These are phyloP conservation scores for Aureobasidium namibiae DNA, from an alignment of 2,329 filamentous ascomycete genomes.

Conservation along the genomic window DNA sequence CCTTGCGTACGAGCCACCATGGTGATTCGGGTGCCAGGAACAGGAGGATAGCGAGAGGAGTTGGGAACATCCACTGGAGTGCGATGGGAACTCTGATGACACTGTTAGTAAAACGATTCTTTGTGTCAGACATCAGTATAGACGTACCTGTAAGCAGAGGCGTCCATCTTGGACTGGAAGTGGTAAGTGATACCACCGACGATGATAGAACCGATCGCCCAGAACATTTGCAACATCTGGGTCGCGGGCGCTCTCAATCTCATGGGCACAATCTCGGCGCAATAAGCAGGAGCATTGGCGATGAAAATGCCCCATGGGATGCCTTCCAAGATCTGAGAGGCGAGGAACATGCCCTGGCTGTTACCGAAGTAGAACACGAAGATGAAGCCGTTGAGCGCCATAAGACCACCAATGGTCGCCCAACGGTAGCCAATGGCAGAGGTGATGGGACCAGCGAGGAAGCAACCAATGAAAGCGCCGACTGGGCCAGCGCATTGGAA, in stretches of 20 bases:
- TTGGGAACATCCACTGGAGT: conserved; percentile 52
- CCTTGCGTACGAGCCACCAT: conserved; percentile 48
- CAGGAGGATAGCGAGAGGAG: conserved; percentile 45
- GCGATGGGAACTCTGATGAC: conserved; percentile 40
- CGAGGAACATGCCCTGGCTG: conserved; percentile 40
- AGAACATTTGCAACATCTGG: conserved; percentile 59
- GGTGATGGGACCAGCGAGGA: conserved; percentile 53
- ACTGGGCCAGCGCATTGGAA: conserved; percentile 48
- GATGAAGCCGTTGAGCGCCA: conserved; percentile 52
- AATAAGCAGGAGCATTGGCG: conserved; percentile 57
- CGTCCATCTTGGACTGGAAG: too few species aligned
- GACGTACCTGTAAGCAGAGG: too few species aligned
- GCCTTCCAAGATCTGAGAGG: conserved; percentile 51
- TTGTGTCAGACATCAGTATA: too few species aligned
- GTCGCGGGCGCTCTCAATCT: conserved; percentile 49
- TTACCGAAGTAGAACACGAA: conserved; percentile 52
- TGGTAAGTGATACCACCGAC: conserved; percentile 52
- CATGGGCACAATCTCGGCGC: conserved; percentile 53
- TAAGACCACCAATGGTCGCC: conserved; percentile 48
- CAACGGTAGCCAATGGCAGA: conserved; percentile 52
- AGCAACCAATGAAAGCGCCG: conserved; percentile 53
- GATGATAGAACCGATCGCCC: conserved; percentile 55
- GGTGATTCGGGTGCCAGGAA: conserved; percentile 44
- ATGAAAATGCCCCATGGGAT: conserved; percentile 60
- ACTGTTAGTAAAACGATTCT: too few species aligned